phyloP scores from a whole-genome alignment of 176 grass and related monocot species.

The Saccharum officinarum region DNA sequence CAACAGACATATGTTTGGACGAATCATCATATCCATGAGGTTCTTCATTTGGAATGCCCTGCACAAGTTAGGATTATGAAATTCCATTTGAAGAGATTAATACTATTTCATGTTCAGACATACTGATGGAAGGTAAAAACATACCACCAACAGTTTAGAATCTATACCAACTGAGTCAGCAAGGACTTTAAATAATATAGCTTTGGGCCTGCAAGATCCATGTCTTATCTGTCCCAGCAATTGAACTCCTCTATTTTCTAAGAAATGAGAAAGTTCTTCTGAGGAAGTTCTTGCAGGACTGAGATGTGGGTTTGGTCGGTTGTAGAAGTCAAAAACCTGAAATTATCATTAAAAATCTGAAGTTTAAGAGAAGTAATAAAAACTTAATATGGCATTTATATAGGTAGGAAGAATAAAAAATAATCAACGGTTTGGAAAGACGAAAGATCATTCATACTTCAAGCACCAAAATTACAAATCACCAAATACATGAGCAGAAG shows the following conservation, averaged over 20 bases:
- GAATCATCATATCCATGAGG: slow-evolving; percentile 74
- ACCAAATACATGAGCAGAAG: not conserved
- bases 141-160: slow-evolving; percentile 89
- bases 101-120: slow-evolving; percentile 26
- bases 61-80: slow-evolving; percentile 37
- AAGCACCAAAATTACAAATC: not conserved
- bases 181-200: slow-evolving; percentile 97
- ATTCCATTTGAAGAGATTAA: slow-evolving; percentile 37
- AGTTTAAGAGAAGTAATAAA: slow-evolving; percentile 22
- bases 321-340: slow-evolving; percentile 94
- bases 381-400: slow-evolving; percentile 3
- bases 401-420: not conserved
- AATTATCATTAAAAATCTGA: slow-evolving; percentile 35
- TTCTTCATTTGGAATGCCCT: slow-evolving; percentile 91
- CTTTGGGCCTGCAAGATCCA: slow-evolving; percentile 88
- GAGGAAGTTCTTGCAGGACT: slow-evolving; percentile 79
- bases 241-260: slow-evolving; percentile 82
- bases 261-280: slow-evolving; percentile 81
- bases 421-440: not conserved
- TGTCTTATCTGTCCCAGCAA: slow-evolving; percentile 96
- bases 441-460: slow-evolving; percentile 11
- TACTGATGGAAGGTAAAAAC: slow-evolving; percentile 35
- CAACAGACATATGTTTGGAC: slow-evolving; percentile 86
- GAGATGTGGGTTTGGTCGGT: slow-evolving; percentile 70
- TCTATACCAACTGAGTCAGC: slow-evolving; percentile 90